Percentiles rank a stretch among this genome's conserved stretches.
phyloP scores from a whole-genome alignment of 2,329 filamentous ascomycete genomes.

The Alternaria sp. region DNA sequence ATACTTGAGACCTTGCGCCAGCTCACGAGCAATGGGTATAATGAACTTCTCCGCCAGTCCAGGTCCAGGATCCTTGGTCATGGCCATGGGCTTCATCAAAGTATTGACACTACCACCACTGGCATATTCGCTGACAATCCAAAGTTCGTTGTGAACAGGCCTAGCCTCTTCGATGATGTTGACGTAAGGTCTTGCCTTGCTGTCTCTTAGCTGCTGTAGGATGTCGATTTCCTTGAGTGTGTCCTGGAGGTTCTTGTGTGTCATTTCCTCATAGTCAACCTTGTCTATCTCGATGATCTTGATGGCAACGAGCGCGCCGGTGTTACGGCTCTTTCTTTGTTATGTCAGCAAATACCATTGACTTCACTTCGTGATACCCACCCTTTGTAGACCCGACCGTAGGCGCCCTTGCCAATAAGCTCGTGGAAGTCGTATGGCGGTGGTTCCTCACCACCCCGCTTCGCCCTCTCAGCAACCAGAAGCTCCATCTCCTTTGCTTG shows the following conservation, averaged over 20 bases:
- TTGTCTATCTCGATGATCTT: slow-evolving; percentile 88
- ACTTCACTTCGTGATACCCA: slow-evolving; percentile 32
- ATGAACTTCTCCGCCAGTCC: slow-evolving; percentile 68
- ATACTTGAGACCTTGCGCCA: slow-evolving; percentile 67
- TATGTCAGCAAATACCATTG: slow-evolving; percentile 28
- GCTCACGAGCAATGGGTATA: slow-evolving; percentile 69
- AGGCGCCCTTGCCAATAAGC: slow-evolving; percentile 77
- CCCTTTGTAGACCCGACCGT: slow-evolving; percentile 77
- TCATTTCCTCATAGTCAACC: slow-evolving; percentile 64
- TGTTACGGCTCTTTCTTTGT: slow-evolving; percentile 51
- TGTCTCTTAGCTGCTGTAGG: slow-evolving; percentile 75
- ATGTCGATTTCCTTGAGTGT: slow-evolving; percentile 71
- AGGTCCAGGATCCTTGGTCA: slow-evolving; percentile 35
- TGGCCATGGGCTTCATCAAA: slow-evolving; percentile 61
- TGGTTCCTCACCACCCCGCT: slow-evolving; percentile 65
- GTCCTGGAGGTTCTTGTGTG: slow-evolving; percentile 55
- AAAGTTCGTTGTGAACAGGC: slow-evolving; percentile 79
- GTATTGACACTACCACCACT: slow-evolving; percentile 81
- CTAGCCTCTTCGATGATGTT: slow-evolving; percentile 83
- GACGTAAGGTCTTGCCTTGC: slow-evolving; percentile 80
- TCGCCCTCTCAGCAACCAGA: slow-evolving; percentile 68
- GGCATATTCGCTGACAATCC: slow-evolving; percentile 89
- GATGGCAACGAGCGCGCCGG: slow-evolving; percentile 69
- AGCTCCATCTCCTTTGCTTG: slow-evolving; percentile 76
- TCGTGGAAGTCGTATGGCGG: slow-evolving; percentile 75